Percentiles rank a stretch among this genome's conserved stretches.
Conservation (phyloP, 768 basidiomycete genomes). For the Lyophyllum shimeji region DNA sequence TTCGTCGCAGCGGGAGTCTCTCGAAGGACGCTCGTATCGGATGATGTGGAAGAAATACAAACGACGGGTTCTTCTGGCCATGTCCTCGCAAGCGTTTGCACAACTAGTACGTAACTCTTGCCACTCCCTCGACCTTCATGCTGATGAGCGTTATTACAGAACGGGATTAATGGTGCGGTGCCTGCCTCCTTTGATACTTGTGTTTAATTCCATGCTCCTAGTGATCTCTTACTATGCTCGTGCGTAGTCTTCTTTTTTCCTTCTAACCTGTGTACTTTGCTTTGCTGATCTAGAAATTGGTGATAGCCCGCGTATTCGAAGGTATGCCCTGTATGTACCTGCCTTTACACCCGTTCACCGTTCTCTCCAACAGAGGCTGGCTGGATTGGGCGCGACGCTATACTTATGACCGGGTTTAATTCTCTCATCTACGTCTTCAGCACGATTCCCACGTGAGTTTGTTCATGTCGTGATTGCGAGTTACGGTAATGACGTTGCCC, state of each 20-base stretch:
- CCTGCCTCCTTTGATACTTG: constrained; percentile 7
- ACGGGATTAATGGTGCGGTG: constrained; percentile 85
- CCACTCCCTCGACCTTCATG: neutral
- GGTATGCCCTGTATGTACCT: constrained; percentile 40
- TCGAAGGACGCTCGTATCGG: constrained; percentile 72
- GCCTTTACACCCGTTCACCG: neutral
- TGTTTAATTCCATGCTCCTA: constrained; percentile 25
- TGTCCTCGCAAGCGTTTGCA: constrained; percentile 95
- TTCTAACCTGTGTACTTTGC: neutral
- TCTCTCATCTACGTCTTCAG: constrained; percentile 67
- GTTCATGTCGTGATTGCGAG: neutral
- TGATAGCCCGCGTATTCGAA: constrained; percentile 87
- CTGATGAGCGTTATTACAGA: constrained; percentile 44
- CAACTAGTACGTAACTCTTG: constrained; percentile 66
- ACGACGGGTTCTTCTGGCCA: constrained; percentile 85
- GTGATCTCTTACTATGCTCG: constrained; percentile 95
- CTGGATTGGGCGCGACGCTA: constrained; percentile 83
- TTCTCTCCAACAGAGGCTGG: constrained; percentile 60
- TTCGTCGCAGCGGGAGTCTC: constrained; percentile 60
- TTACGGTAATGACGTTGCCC: constrained; percentile 5
- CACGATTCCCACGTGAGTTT: constrained; percentile 69
- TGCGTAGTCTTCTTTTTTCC: constrained; percentile 38
- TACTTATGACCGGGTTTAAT: constrained; percentile 90
- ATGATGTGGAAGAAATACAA: constrained; percentile 89
- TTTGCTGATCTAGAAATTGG: neutral